Evolutionary conservation across 441 rosid species (phyloP).

Genomic region (Erysimum cheiri): DNA sequence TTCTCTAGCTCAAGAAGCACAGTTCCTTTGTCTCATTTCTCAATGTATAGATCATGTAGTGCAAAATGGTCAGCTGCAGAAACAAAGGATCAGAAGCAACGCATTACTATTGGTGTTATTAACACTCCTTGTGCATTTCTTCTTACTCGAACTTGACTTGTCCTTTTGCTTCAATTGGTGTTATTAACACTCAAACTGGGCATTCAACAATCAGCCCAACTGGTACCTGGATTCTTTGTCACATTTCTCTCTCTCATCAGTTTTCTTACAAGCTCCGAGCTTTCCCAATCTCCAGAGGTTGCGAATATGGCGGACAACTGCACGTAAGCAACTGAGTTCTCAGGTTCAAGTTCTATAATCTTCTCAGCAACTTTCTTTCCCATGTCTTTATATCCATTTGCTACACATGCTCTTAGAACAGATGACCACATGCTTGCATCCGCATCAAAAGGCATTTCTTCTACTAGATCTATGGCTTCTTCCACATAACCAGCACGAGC

Average conservation of each 20-base stretch:
- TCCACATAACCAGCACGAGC: constrained; percentile 75
- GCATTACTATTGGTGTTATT: not conserved
- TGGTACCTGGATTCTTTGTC: constrained; percentile 61
- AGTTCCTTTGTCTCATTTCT: constrained; percentile 9
- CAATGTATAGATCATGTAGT: constrained; percentile 12
- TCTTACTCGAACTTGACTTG: not conserved
- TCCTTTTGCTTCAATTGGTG: not conserved
- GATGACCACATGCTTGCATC: constrained; percentile 81
- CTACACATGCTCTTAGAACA: constrained; percentile 75
- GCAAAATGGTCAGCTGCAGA: not conserved
- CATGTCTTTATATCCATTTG: constrained; percentile 59
- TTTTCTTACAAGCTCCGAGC: constrained; percentile 60
- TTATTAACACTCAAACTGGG: constrained; percentile 7
- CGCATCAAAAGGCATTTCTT: constrained; percentile 60
- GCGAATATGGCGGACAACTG: constrained; percentile 72
- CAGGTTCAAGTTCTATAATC: constrained; percentile 83
- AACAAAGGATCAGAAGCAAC: not conserved
- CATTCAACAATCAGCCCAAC: constrained; percentile 35
- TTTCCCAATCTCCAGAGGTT: constrained; percentile 78
- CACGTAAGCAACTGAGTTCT: constrained; percentile 68
- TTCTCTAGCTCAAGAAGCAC: not conserved
- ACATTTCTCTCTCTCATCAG: constrained; percentile 61
- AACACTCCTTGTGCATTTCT: not conserved
- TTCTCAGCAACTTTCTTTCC: constrained; percentile 68
- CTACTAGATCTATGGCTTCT: constrained; percentile 66